Base-by-base conservation (phyloP, 352 stramenopile genomes). In the Pythium plurisporium region DNA sequence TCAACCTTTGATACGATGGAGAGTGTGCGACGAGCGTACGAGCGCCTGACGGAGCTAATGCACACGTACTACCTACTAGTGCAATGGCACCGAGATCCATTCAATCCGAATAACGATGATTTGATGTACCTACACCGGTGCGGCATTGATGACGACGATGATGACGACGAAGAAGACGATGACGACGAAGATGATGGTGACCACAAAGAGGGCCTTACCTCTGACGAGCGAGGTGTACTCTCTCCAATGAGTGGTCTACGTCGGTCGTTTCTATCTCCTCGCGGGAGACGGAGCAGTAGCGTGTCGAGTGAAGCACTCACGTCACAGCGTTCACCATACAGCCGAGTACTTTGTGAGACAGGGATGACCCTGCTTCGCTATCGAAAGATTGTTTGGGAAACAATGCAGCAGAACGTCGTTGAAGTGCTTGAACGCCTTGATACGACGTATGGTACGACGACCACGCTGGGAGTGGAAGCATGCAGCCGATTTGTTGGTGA, bases 11-110 rank as follows among this genome's bases (percentile, higher is more conserved):
- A 86, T 51, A 75, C 70, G 20, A 70, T 92, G 15, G 70, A 91
- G 15, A 71, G 80, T 14, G 61, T 95, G 27, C 80, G 75, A 17
- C 63, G 64, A 42, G 69, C 66, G 30, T 94, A 87, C 53, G 82
- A 94, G 50, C 61, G 71, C 1, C 59, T 95, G 19, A 89, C 87
- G 8, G 69, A 91, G 17, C 62, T 96, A 30, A 86, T 97, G 72
- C 86, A 97, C 69, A 92, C 75, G 3, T 94, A 96, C 38, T 95
- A 96, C 60, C 43, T 94, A 27, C 66, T 96, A 31, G 83, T 89
- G 2, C 86, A 97, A 48, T 97, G 87, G 89, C 89, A 97, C 67
- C 78, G 78, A 17, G 73, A 89, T 52, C 82, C 86, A 8, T 94
- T 95, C 36, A 90, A 93, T 45, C 71, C 80, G 3, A 72, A 68